These are phyloP conservation scores for Cystobasidium onofrii DNA, from an alignment of 768 basidiomycete species.

Conservation along the genomic window DNA sequence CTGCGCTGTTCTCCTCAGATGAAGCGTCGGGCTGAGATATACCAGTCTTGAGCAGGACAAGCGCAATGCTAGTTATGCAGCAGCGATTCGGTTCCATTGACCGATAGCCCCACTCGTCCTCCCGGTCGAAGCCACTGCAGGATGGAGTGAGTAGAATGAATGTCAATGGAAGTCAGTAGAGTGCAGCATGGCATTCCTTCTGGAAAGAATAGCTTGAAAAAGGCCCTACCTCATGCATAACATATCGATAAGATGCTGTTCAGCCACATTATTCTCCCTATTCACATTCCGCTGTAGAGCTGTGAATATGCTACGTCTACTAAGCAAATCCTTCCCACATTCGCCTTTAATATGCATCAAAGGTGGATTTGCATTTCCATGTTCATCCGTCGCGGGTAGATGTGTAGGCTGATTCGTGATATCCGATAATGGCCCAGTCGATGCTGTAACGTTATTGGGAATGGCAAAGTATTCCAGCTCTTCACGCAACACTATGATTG, in stretches of 20 bases:
- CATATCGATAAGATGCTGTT: conserved; percentile 99
- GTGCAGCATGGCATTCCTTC: too few relatives aligned
- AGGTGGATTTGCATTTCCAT: conserved; percentile 68
- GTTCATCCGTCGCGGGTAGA: conserved; percentile 56
- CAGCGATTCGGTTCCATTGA: conserved; percentile 91
- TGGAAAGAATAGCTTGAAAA: too few relatives aligned
- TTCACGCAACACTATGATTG: conserved; percentile 94
- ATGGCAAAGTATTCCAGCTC: conserved; percentile 98
- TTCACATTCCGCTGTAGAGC: conserved; percentile 97
- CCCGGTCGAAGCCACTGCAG: conserved; percentile 81
- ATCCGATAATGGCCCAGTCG: conserved; percentile 33
- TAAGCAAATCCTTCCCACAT: conserved; percentile 79
- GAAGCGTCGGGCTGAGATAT: conserved; percentile 61
- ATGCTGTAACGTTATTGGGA: conserved; percentile 54
- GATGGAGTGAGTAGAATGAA: too few relatives aligned
- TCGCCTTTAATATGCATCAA: conserved; percentile 72
- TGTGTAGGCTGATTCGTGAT: conserved; percentile 48
- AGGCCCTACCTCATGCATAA: conserved; percentile 85
- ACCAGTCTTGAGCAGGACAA: conserved; percentile 94
- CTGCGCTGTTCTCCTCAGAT: conserved; percentile 9
- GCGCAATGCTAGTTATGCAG: conserved; percentile 95
- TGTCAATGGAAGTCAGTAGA: too few relatives aligned
- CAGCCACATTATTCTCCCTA: conserved; percentile 97
- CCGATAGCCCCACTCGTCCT: conserved; percentile 97
- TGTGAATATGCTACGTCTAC: conserved; percentile 87